Conservation (phyloP, 441 rosid species). For the Populus hybrid region DNA sequence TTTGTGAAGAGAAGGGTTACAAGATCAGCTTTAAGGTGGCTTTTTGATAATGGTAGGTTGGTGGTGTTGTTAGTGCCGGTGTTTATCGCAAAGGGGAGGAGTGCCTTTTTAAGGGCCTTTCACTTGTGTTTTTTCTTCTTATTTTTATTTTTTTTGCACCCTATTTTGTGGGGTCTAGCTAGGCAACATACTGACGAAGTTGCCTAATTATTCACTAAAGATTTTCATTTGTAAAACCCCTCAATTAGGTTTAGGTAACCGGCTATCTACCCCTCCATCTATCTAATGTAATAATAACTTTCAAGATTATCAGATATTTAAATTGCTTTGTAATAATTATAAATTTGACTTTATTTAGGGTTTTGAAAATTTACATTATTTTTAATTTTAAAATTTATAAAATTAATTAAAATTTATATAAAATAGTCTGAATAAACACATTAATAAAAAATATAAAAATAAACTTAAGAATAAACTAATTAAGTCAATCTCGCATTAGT, state of each 20-base stretch:
- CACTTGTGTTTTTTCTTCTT: constrained; percentile 3
- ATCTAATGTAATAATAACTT: too few relatives aligned
- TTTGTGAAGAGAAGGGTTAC: neutral
- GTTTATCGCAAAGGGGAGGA: constrained; percentile 31
- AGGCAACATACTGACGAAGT: constrained; percentile 37
- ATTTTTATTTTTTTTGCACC: too few relatives aligned
- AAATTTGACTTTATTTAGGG: too few relatives aligned
- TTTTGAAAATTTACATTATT: too few relatives aligned
- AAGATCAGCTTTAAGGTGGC: neutral
- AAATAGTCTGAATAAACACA: accelerated
- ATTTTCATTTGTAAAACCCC: neutral
- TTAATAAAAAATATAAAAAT: too few relatives aligned
- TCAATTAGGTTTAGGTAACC: neutral
- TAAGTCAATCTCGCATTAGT: too few relatives aligned
- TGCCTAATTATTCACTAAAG: constrained; percentile 19
- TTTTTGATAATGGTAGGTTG: constrained; percentile 35
- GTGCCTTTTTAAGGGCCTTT: constrained; percentile 30
- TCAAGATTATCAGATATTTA: too few relatives aligned
- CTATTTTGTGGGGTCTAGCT: constrained; percentile 29
- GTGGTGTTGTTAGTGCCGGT: constrained; percentile 42
- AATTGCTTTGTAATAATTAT: too few relatives aligned
- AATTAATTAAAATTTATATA: too few relatives aligned
- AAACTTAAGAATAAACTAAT: too few relatives aligned
- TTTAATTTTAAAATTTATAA: too few relatives aligned
- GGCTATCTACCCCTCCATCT: too few relatives aligned